phyloP scores from a whole-genome alignment of 129 eudicot genomes.

The Artemisia tridentata region DNA sequence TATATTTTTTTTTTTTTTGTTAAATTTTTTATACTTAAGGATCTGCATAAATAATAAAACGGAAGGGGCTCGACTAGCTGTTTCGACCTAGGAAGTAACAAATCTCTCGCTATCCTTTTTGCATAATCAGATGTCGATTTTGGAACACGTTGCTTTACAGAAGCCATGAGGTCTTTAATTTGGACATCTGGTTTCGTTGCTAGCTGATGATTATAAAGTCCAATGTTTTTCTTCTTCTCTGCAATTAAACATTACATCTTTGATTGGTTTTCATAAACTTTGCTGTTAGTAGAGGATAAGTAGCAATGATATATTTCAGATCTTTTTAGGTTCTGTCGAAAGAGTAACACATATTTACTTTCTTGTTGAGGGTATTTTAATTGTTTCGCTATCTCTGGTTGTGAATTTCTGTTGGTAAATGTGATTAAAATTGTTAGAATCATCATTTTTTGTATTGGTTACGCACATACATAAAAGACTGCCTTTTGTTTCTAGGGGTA shows the following conservation, averaged over 20 bases:
- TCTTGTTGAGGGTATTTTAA: conserved; percentile 8
- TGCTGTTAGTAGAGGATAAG: conserved; percentile 9
- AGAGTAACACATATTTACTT: conserved; percentile 1
- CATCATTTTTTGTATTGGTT: not conserved
- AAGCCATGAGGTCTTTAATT: not conserved
- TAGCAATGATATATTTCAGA: not conserved
- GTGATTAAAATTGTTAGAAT: not conserved
- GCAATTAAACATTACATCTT: not conserved
- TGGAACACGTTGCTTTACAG: not conserved
- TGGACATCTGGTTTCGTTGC: not conserved
- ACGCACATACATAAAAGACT: conserved; percentile 2
- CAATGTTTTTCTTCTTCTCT: not conserved
- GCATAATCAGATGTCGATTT: not conserved
- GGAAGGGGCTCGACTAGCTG: not conserved
- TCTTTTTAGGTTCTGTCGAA: conserved; percentile 11
- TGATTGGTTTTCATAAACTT: not conserved
- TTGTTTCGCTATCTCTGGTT: not conserved
- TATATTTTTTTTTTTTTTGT: too few species aligned
- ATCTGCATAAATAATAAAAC: not conserved
- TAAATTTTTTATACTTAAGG: not conserved
- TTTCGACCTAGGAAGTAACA: not conserved
- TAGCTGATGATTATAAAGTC: not conserved
- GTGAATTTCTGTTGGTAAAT: not conserved
- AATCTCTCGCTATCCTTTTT: not conserved
- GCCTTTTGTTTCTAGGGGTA: conserved; percentile 4